phyloP scores from a whole-genome alignment of 2,329 filamentous ascomycete genomes.

The Teratosphaeria pseudoeucalypti region DNA sequence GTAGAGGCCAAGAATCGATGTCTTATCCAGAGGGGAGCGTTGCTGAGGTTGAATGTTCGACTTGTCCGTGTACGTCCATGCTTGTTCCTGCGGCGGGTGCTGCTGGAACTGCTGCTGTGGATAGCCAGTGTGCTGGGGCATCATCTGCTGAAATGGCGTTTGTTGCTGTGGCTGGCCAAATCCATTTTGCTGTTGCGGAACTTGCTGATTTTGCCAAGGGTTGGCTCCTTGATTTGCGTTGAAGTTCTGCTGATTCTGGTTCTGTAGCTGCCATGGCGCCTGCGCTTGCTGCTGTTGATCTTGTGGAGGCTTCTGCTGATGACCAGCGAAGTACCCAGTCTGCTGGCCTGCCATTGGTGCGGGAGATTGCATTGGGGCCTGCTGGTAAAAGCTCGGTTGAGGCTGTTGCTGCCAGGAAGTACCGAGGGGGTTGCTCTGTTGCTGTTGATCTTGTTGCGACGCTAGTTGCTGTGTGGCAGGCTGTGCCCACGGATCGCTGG shows the following conservation, averaged over 20 bases:
- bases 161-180: conserved; percentile 15
- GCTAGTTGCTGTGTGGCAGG: conserved; percentile 18
- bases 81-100: conserved; percentile 28
- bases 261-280: conserved; percentile 30
- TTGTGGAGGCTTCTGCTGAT: conserved; percentile 6
- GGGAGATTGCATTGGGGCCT: conserved; percentile 10
- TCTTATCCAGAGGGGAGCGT: conserved; percentile 52
- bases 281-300: conserved; percentile 24
- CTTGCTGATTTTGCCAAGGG: conserved; percentile 10
- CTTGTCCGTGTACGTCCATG: conserved; percentile 18
- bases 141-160: conserved; percentile 21
- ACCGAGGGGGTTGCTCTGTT: conserved; percentile 10
- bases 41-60: conserved; percentile 17
- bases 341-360: conserved; percentile 4
- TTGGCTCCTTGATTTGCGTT: conserved; percentile 3
- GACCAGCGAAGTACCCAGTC: conserved; percentile 3
- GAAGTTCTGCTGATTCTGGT: conserved; percentile 7
- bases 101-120: conserved; percentile 27
- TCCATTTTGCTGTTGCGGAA: not conserved
- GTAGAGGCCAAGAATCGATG: conserved; percentile 67
- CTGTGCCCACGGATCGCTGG: conserved; percentile 30
- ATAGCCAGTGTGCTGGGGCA: conserved; percentile 12
- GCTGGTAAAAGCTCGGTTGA: conserved; percentile 6
- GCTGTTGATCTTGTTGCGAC: conserved; percentile 9
- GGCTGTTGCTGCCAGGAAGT: conserved; percentile 9